Base-by-base conservation (phyloP, 1,284 basidiomycete species). In the Moesziomyces parantarcticus region DNA sequence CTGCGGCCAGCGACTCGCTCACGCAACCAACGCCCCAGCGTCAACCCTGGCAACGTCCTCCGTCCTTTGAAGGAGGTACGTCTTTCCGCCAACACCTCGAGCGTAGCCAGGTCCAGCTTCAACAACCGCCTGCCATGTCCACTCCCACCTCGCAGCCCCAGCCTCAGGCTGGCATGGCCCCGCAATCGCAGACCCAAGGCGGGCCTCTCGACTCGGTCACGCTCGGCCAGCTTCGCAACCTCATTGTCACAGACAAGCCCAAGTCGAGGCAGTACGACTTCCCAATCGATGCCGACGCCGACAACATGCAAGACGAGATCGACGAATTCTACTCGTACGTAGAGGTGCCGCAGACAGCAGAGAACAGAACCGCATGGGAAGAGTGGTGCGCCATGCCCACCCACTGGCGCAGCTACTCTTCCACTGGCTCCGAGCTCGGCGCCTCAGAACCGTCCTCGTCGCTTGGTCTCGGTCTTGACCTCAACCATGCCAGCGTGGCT, bases 301-400 rank as follows among this genome's bases (percentile, higher is more conserved):
- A 98, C 84, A 92, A 92, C 18, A 89, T 97, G 45, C 91, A 95
- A 87, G 92, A 93, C 78, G 97, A 98, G 85, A 91, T 99, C 47
- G 92, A 98, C 72, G 97, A 99, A 85, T 98, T 99, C 86, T 99
- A 97, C 85, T 94, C 94, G 25, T 99, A 97, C 85, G 91, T 96
- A 60, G 96, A 99, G 86, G 93, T 94, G 87, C 90, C 91, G 1
- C 92, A 94, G 83, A 90, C 95, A 16, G 89, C 90, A 3, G 92
- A 95, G 87, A 94, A 94, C 83, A 86, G 92, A 66, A 90, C 90
- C 77, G 90, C 91, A 45, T 98, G 94, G 91, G 89, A 91, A 78
- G 91, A 91, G 50, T 83, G 81, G 81, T 76, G 75, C 50, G 43
- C 61, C 21, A 43, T 64, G n/a, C 58, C 59, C 10, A 44, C 57